Percentiles rank a stretch among this genome's conserved stretches.
These are phyloP conservation scores for Suillus lakei DNA, from an alignment of 768 basidiomycete species.

Conservation along the genomic window DNA sequence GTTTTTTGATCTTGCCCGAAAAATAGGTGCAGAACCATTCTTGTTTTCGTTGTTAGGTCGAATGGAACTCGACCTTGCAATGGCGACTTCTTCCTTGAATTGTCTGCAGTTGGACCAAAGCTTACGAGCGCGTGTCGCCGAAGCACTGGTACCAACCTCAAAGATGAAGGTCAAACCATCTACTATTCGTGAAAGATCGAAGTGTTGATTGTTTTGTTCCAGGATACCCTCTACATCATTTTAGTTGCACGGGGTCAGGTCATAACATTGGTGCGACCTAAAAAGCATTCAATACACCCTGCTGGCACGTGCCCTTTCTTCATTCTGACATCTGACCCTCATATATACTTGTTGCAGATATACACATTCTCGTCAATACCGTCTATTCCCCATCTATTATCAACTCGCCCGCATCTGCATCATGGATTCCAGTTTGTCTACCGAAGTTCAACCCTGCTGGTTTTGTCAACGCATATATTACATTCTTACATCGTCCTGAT, in stretches of 20 bases:
- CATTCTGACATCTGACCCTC: conserved; percentile 5
- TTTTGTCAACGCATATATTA: conserved; percentile 91
- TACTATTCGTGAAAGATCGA: neutral
- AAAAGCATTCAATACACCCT: conserved; percentile 94
- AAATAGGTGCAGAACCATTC: conserved; percentile 82
- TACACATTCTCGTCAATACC: conserved; percentile 93
- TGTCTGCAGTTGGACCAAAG: conserved; percentile 76
- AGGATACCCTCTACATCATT: conserved; percentile 93
- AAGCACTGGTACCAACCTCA: conserved; percentile 75
- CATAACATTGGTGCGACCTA: conserved; percentile 86
- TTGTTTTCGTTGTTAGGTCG: conserved; percentile 71
- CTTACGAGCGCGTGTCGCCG: conserved; percentile 77
- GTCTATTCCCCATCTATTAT: conserved; percentile 80
- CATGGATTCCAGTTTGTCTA: conserved; percentile 95
- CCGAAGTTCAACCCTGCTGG: conserved; percentile 91
- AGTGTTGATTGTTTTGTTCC: conserved; percentile 8
- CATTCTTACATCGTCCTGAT: conserved; percentile 58
- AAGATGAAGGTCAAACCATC: conserved; percentile 69
- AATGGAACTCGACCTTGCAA: conserved; percentile 80
- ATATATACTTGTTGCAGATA: conserved; percentile 47
- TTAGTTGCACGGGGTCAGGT: conserved; percentile 80
- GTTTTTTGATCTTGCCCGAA: conserved; percentile 3
- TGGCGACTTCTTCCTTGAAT: conserved; percentile 79
- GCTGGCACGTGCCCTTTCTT: conserved; percentile 56
- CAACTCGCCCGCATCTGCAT: conserved; percentile 79